Evolutionary conservation across 164 flowering plant genomes (phyloP).

Genomic region (Warburgia ugandensis): DNA sequence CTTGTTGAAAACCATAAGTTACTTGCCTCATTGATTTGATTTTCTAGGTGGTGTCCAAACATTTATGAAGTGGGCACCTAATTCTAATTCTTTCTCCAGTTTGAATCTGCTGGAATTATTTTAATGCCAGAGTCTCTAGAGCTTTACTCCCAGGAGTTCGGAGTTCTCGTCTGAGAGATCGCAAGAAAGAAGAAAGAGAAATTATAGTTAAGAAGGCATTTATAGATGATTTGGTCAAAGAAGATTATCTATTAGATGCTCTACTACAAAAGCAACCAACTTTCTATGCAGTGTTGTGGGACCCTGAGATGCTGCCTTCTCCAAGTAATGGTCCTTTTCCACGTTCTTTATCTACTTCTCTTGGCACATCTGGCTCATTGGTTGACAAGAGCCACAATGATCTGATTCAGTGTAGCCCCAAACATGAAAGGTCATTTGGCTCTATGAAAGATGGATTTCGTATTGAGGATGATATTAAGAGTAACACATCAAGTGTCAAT

Average conservation of each 20-base stretch:
- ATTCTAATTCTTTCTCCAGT: constrained; percentile 16
- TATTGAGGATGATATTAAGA: constrained; percentile 7
- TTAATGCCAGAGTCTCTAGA: constrained; percentile 70
- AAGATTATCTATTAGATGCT: constrained; percentile 37
- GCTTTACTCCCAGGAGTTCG: constrained; percentile 79
- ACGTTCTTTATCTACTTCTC: constrained; percentile 8
- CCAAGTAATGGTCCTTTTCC: constrained; percentile 26
- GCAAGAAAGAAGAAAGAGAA: constrained; percentile 86
- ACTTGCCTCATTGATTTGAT: constrained; percentile 1
- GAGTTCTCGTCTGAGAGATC: constrained; percentile 85
- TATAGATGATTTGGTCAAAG: constrained; percentile 64
- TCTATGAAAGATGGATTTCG: constrained; percentile 10
- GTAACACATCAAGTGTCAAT: constrained; percentile 16
- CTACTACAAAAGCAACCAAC: constrained; percentile 45
- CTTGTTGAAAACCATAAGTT: too few relatives aligned
- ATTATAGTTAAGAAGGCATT: constrained; percentile 73
- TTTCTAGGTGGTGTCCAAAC: constrained; percentile 16
- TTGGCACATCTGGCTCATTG: constrained; percentile 6
- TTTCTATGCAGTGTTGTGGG: constrained; percentile 59
- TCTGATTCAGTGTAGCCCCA: background rate
- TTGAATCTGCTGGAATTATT: constrained; percentile 26
- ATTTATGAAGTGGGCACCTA: constrained; percentile 20
- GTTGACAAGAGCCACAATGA: constrained; percentile 6
- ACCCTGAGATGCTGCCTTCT: constrained; percentile 62
- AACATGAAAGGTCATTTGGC: too few relatives aligned